phyloP scores from a whole-genome alignment of 352 stramenopile genomes.

The Phytophthora hibernalis region DNA sequence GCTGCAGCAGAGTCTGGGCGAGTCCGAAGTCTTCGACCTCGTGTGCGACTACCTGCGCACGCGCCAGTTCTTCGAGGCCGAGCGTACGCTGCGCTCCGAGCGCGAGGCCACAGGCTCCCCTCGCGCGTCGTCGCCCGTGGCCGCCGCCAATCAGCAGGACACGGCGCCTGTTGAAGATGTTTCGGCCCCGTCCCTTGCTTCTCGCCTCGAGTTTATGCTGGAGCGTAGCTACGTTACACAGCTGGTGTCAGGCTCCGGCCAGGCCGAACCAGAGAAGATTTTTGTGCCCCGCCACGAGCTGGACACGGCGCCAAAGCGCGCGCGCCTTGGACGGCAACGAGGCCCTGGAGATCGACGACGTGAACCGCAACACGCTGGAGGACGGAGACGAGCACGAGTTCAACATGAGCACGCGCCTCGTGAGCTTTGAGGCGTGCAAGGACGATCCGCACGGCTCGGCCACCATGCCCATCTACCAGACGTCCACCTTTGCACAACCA shows the following conservation, averaged over 20 bases:
- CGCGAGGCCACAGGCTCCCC: slow-evolving; percentile 40
- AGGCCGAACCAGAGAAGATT: slow-evolving; percentile 74
- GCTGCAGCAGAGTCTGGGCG: slow-evolving; percentile 81
- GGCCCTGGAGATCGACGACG: slow-evolving; percentile 50
- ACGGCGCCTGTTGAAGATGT: slow-evolving; percentile 14
- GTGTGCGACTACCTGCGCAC: slow-evolving; percentile 90
- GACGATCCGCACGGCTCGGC: slow-evolving; percentile 91
- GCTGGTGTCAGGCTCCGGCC: slow-evolving; percentile 72
- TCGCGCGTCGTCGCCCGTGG: slow-evolving; percentile 33
- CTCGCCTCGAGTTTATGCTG: slow-evolving; percentile 80
- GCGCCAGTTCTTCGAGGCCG: slow-evolving; percentile 87
- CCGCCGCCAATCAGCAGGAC: slow-evolving; percentile 49
- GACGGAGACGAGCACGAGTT: slow-evolving; percentile 56
- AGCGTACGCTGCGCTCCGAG: slow-evolving; percentile 76
- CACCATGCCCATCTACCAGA: slow-evolving; percentile 94
- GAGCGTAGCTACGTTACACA: slow-evolving; percentile 89
- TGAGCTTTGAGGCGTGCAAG: slow-evolving; percentile 85
- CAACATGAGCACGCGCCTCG: slow-evolving; percentile 76
- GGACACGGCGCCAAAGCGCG: slow-evolving; percentile 51
- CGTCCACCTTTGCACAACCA: slow-evolving; percentile 90
- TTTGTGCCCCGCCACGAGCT: slow-evolving; percentile 79
- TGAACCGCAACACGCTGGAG: slow-evolving; percentile 42
- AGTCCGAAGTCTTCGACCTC: slow-evolving; percentile 89
- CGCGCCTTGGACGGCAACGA: slow-evolving; percentile 80
- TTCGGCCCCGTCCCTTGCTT: slow-evolving; percentile 47